phyloP scores from a whole-genome alignment of 2,329 filamentous ascomycete genomes.

The Epichloe gansuensis region DNA sequence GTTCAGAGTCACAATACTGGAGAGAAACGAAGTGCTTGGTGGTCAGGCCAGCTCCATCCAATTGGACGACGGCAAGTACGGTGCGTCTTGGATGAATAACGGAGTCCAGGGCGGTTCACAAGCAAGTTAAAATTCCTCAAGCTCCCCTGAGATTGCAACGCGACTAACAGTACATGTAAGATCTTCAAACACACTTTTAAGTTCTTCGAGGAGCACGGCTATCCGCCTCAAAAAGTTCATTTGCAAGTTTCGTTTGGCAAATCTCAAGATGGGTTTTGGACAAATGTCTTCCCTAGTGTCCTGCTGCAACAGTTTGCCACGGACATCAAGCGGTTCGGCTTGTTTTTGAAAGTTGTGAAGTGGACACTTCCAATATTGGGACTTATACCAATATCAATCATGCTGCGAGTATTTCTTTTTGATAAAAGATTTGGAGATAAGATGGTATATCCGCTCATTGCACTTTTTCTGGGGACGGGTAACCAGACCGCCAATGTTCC shows the following conservation, averaged over 20 bases:
- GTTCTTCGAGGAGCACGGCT: slow-evolving; percentile 46
- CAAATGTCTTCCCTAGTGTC: slow-evolving; percentile 49
- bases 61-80: slow-evolving; percentile 41
- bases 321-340: slow-evolving; percentile 43
- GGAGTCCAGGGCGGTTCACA: slow-evolving; percentile 47
- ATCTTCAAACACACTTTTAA: slow-evolving; percentile 57
- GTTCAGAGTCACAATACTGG: slow-evolving; percentile 52
- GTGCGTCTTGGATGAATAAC: slow-evolving; percentile 48
- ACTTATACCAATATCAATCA: slow-evolving; percentile 47
- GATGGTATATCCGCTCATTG: slow-evolving; percentile 58
- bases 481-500: slow-evolving; percentile 64
- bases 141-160: not conserved
- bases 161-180: slow-evolving; percentile 17
- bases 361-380: slow-evolving; percentile 48
- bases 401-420: slow-evolving; percentile 57
- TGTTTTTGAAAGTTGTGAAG: slow-evolving; percentile 43
- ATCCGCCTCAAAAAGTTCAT: slow-evolving; percentile 43
- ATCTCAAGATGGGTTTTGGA: slow-evolving; percentile 47
- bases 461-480: slow-evolving; percentile 60
- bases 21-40: slow-evolving; percentile 43
- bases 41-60: slow-evolving; percentile 49
- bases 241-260: slow-evolving; percentile 53
- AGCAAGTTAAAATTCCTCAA: slow-evolving; percentile 9
- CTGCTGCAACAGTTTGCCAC: slow-evolving; percentile 40
- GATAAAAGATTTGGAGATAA: slow-evolving; percentile 57